Percentiles rank a stretch among this genome's conserved stretches.
phyloP scores from a whole-genome alignment of 225 moss, liverwort and hornwort genomes.

The Bryoerythrophyllum caledonicum region DNA sequence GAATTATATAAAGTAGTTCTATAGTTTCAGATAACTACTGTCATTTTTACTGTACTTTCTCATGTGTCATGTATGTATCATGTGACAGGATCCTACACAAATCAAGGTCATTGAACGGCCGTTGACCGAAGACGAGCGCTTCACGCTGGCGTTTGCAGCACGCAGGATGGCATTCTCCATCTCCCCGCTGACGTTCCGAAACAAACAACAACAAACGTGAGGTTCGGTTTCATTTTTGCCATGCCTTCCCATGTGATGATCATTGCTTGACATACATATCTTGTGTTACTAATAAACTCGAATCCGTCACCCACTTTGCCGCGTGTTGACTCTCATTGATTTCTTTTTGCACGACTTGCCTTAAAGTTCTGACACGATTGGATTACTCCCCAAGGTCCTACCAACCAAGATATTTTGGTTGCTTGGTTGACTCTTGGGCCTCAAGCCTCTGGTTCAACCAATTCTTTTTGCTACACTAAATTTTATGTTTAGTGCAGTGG shows the following conservation, averaged over 20 bases:
- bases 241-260: constrained; percentile 8
- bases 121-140: constrained; percentile 86
- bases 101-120: constrained; percentile 89
- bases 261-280: constrained; percentile 3
- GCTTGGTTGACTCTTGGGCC: constrained; percentile 1
- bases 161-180: constrained; percentile 82
- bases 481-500: too few relatives aligned
- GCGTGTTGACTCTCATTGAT: background rate
- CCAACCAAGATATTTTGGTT: background rate
- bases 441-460: background rate
- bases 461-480: background rate
- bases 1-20: too few relatives aligned
- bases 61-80: too few relatives aligned
- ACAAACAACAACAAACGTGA: constrained; percentile 38
- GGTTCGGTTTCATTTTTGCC: constrained; percentile 20
- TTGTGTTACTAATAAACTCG: background rate
- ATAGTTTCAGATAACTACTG: too few relatives aligned
- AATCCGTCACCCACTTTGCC: background rate
- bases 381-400: background rate
- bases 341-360: background rate
- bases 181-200: constrained; percentile 65
- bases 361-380: background rate
- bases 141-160: constrained; percentile 83
- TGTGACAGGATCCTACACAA: constrained; percentile 64
- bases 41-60: too few relatives aligned